These are phyloP conservation scores for Craterostigma plantagineum DNA, from an alignment of 257 asterid genomes.

Conservation along the genomic window DNA sequence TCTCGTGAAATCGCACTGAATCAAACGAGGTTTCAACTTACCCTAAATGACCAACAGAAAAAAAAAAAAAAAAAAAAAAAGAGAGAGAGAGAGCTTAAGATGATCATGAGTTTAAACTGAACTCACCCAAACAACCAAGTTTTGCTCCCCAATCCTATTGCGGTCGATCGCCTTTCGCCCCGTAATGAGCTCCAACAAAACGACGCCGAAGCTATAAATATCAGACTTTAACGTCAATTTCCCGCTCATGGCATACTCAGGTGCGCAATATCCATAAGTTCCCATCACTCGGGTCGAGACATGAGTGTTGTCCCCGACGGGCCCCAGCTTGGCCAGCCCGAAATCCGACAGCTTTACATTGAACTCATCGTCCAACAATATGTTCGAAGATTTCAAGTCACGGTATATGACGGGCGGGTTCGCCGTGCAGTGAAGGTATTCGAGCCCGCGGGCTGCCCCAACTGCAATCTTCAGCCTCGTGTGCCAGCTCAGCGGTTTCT, in stretches of 20 bases:
- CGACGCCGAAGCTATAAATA: conserved; percentile 83
- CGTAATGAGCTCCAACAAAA: conserved; percentile 66
- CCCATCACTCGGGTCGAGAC: conserved; percentile 97
- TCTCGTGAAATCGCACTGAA: too few species aligned
- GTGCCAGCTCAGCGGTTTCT: conserved; percentile 54
- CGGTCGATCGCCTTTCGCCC: conserved; percentile 63
- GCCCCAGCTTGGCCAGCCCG: conserved; percentile 84
- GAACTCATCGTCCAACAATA: conserved; percentile 63
- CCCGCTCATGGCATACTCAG: conserved; percentile 82
- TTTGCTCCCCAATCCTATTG: conserved; percentile 45
- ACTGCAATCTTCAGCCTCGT: conserved; percentile 67
- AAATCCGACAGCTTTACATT: conserved; percentile 75
- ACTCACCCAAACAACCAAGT: conserved; percentile 78
- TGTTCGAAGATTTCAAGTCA: conserved; percentile 67
- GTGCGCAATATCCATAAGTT: conserved; percentile 84
- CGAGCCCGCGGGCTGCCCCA: conserved; percentile 78
- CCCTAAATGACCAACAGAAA: not conserved
- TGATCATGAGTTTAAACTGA: too few species aligned
- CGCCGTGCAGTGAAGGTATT: conserved; percentile 70
- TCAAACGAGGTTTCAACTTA: too few species aligned
- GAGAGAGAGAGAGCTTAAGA: too few species aligned
- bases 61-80: not conserved
- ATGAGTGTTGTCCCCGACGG: conserved; percentile 78
- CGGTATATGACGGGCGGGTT: conserved; percentile 86
- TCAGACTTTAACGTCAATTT: conserved; percentile 77